phyloP scores from a whole-genome alignment of 2,329 filamentous ascomycete species.

The Pestalotiopsis sp. region DNA sequence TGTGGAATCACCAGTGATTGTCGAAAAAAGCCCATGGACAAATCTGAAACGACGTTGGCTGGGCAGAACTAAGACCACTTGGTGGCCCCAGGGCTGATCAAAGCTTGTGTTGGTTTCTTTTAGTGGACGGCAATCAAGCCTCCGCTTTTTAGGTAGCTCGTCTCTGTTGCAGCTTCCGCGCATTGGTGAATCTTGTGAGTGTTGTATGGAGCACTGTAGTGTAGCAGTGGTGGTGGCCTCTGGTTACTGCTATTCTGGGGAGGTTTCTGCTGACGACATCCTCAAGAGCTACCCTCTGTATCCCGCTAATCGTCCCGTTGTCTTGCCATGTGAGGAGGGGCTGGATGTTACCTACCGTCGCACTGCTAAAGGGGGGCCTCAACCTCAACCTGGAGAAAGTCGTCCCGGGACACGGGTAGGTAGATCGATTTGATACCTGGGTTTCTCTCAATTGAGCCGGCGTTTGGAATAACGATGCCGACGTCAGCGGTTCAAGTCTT shows the following conservation, averaged over 20 bases:
- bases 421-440: not conserved
- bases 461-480: slow-evolving; percentile 3
- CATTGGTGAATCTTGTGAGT: too few species aligned
- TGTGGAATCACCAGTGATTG: not conserved
- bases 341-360: not conserved
- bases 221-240: too few species aligned
- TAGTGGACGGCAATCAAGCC: too few species aligned
- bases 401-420: not conserved
- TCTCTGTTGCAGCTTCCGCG: too few species aligned
- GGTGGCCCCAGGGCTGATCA: not conserved
- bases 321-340: not conserved
- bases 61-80: not conserved
- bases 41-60: not conserved
- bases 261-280: not conserved
- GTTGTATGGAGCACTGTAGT: too few species aligned
- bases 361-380: not conserved
- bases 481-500: not conserved
- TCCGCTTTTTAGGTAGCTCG: too few species aligned
- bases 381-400: not conserved
- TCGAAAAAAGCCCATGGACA: not conserved
- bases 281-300: not conserved
- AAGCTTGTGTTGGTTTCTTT: not conserved
- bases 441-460: slow-evolving; percentile 3
- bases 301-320: not conserved
- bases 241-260: too few species aligned